Evolutionary conservation across 768 basidiomycete genomes (phyloP).

Genomic region (Psilocybe subaeruginosa): DNA sequence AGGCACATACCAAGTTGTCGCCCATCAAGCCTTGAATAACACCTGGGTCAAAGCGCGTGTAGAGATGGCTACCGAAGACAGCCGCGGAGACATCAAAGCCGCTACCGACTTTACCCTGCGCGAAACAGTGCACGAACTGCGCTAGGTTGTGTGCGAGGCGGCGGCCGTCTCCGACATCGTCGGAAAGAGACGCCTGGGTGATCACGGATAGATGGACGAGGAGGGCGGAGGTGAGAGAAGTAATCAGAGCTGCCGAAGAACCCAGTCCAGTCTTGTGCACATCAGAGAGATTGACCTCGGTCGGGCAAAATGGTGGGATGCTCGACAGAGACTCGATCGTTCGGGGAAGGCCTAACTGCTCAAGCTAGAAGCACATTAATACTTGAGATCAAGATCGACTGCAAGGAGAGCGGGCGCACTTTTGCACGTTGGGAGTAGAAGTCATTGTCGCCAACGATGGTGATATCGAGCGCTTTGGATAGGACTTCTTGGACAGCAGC

Average conservation of each 20-base stretch:
- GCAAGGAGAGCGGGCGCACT: slow-evolving; percentile 43
- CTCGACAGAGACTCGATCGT: slow-evolving; percentile 64
- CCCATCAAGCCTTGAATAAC: slow-evolving; percentile 71
- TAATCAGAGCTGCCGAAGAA: slow-evolving; percentile 96
- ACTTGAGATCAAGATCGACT: background rate
- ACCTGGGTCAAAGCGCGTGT: slow-evolving; percentile 81
- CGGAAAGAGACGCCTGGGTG: slow-evolving; percentile 47
- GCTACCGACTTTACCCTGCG: slow-evolving; percentile 97
- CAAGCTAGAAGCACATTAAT: slow-evolving; percentile 50
- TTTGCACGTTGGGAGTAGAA: slow-evolving; percentile 94
- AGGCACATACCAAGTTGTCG: slow-evolving; percentile 42
- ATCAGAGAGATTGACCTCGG: slow-evolving; percentile 67
- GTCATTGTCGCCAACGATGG: slow-evolving; percentile 92
- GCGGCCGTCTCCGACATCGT: slow-evolving; percentile 47
- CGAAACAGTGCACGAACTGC: slow-evolving; percentile 93
- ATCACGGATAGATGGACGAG: slow-evolving; percentile 77
- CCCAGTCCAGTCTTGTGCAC: slow-evolving; percentile 99
- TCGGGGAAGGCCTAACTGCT: slow-evolving; percentile 59
- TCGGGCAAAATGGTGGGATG: slow-evolving; percentile 77
- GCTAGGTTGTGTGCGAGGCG: slow-evolving; percentile 87
- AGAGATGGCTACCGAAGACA: slow-evolving; percentile 92
- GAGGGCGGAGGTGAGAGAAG: slow-evolving; percentile 87
- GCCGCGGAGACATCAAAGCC: slow-evolving; percentile 97
- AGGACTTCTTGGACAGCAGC: slow-evolving; percentile 45
- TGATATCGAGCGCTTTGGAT: slow-evolving; percentile 67